A percentile compares a stretch with the other conserved stretches of the same genome.
Evolutionary conservation across 345 rosid genomes (phyloP).

Genomic region (Mangifera indica): DNA sequence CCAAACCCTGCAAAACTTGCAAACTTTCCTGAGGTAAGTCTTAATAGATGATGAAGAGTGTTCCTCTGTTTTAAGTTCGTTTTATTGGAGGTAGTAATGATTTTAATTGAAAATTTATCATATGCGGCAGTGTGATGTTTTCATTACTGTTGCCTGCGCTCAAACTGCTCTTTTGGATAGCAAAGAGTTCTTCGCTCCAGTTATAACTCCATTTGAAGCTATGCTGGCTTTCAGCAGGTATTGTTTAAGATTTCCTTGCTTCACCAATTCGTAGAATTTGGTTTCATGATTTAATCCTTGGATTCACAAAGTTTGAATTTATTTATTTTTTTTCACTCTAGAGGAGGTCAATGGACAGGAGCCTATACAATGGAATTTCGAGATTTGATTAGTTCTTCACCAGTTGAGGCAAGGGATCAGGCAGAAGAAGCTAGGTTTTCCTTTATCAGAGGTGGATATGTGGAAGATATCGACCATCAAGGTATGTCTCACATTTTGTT

Average conservation of each 20-base stretch:
- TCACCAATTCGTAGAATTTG: not conserved
- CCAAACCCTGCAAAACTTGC: conserved; percentile 96
- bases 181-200: conserved; percentile 89
- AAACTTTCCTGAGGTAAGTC: conserved; percentile 82
- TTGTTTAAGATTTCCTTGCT: not conserved
- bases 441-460: conserved; percentile 74
- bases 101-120: not conserved
- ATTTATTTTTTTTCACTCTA: conserved; percentile 26
- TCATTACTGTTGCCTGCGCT: conserved; percentile 80
- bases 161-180: conserved; percentile 93
- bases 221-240: conserved; percentile 88
- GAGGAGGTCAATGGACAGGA: conserved; percentile 84
- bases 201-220: conserved; percentile 94
- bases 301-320: conserved; percentile 29
- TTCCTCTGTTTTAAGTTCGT: no score
- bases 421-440: conserved; percentile 88
- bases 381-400: conserved; percentile 56
- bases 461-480: conserved; percentile 54
- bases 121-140: conserved; percentile 71
- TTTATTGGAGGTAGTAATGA: not conserved
- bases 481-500: conserved; percentile 33
- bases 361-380: conserved; percentile 71
- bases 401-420: conserved; percentile 36
- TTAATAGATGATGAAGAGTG: conserved; percentile 7
- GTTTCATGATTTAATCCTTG: not conserved